Evolutionary conservation across 1,139 yeast species (phyloP), one percentile per base, ranked within the genome.

Genomic region (Candida sanyaensis): DNA sequence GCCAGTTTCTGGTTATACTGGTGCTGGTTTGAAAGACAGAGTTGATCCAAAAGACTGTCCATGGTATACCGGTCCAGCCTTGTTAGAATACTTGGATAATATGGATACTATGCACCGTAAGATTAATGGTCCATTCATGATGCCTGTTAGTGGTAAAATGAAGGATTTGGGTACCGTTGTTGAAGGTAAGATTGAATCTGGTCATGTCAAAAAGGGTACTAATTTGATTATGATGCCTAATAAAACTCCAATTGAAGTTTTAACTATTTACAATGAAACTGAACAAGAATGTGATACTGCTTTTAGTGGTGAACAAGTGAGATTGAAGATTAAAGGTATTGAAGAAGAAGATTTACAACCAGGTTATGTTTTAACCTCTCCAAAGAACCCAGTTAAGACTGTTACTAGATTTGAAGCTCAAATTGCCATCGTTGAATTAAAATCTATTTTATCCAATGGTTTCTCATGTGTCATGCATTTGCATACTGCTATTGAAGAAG

Each of bases 1-100:
- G 97, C 99, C 99, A 44, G 97, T 93, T 47, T 90, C 97, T 36
- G 99, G 99, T 51, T 93, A 78, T 77, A 91, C 97, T 46, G 99
- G 99, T 63, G 96, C 96, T 49, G 97, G 97, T 57, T 78, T 93
- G 73, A 92, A 91, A 71, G 96, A 89, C 32, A 83, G 93, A 56
- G 90, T 93, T 43, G 66, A 80, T 55, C 64, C 81, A 52, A 75
- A 78, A 53, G 85, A 77, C 39, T 88, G 96, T 64, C 93, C 97
- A 54, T 93, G 98, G 98, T 93, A 92, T 77, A 72, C 69, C 21
- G 99, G 99, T 10, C 98, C 99, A 43, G 74, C 98, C 12, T 77
- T 93, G 62, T 78, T 95, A 62, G 97, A 93, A 73, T 92, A 77
- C 73, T 80, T 95, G 67, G 99, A 95, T 69, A 65, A 71, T 55